Conservation (phyloP, 805 yeast genomes). For the Vanderwaltozyma verrucispora region DNA sequence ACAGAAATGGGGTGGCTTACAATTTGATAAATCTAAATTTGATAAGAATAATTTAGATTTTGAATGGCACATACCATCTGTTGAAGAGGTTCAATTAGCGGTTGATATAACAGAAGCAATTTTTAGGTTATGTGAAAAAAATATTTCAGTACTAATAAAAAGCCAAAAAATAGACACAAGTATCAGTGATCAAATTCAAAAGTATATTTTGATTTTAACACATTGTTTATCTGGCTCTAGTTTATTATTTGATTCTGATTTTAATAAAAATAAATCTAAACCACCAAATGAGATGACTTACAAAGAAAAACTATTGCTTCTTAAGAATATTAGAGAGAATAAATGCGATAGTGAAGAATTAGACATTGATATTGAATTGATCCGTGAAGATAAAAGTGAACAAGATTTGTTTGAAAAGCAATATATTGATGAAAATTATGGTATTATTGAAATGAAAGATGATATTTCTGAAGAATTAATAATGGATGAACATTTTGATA, state of each 20-base stretch:
- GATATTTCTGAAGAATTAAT: slow-evolving; percentile 11
- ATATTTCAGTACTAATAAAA: slow-evolving; percentile 30
- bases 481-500: slow-evolving; percentile 35
- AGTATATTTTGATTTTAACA: slow-evolving; percentile 45
- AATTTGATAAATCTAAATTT: slow-evolving; percentile 44
- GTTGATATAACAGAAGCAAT: slow-evolving; percentile 45
- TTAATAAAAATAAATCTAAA: slow-evolving; percentile 27
- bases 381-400: slow-evolving; percentile 21
- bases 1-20: slow-evolving; percentile 68
- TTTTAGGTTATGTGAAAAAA: slow-evolving; percentile 33
- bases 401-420: slow-evolving; percentile 15
- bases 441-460: slow-evolving; percentile 19
- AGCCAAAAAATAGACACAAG: slow-evolving; percentile 10
- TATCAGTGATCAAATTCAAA: slow-evolving; percentile 42
- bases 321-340: slow-evolving; percentile 30
- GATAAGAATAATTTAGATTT: slow-evolving; percentile 40
- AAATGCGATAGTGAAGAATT: slow-evolving; percentile 28
- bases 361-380: slow-evolving; percentile 31
- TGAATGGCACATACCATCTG: slow-evolving; percentile 66
- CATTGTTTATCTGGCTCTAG: slow-evolving; percentile 62
- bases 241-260: slow-evolving; percentile 63
- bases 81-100: slow-evolving; percentile 48
- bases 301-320: slow-evolving; percentile 1
- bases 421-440: slow-evolving; percentile 16
- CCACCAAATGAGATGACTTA: slow-evolving; percentile 5